Percentiles rank a stretch among this genome's conserved stretches.
Conservation (phyloP, 768 basidiomycete species). For the Tephrocybe sp. region DNA sequence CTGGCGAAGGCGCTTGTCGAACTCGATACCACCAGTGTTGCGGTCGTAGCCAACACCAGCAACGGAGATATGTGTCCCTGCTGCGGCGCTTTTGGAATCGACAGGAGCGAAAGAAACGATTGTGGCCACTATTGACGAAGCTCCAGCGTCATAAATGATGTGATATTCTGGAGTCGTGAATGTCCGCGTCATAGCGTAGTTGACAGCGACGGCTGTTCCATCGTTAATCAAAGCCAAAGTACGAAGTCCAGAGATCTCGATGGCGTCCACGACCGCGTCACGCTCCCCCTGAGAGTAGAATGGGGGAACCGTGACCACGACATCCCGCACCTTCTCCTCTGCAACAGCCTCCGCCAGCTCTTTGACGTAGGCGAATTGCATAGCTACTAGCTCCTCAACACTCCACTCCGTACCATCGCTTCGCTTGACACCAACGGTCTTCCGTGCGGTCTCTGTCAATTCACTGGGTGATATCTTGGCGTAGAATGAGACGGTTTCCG, state of each 20-base stretch:
- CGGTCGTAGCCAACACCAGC: conserved; percentile 84
- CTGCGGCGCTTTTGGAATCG: conserved; percentile 49
- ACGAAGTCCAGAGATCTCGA: conserved; percentile 86
- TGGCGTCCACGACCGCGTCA: conserved; percentile 87
- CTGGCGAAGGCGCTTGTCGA: conserved; percentile 82
- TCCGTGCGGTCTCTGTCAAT: conserved; percentile 52
- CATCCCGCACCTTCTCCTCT: conserved; percentile 78
- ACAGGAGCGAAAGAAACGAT: conserved; percentile 65
- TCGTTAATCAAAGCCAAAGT: conserved; percentile 88
- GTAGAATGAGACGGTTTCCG: conserved; percentile 59
- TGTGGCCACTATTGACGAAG: conserved; percentile 77
- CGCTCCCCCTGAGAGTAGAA: conserved; percentile 91
- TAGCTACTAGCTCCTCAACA: conserved; percentile 89
- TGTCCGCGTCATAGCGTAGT: conserved; percentile 95
- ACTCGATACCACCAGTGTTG: conserved; percentile 73
- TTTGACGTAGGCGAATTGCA: conserved; percentile 91
- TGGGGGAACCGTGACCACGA: conserved; percentile 87
- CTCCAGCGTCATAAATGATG: conserved; percentile 93
- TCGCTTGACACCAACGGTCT: conserved; percentile 59
- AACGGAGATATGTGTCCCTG: conserved; percentile 72
- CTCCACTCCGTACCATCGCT: conserved; percentile 72
- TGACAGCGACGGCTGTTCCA: conserved; percentile 92
- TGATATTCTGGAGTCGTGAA: conserved; percentile 84
- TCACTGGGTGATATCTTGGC: conserved; percentile 55
- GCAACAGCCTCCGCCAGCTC: conserved; percentile 78